Evolutionary conservation across 2,329 filamentous ascomycete genomes (phyloP).

Genomic region (Dactylellina drechsleri): DNA sequence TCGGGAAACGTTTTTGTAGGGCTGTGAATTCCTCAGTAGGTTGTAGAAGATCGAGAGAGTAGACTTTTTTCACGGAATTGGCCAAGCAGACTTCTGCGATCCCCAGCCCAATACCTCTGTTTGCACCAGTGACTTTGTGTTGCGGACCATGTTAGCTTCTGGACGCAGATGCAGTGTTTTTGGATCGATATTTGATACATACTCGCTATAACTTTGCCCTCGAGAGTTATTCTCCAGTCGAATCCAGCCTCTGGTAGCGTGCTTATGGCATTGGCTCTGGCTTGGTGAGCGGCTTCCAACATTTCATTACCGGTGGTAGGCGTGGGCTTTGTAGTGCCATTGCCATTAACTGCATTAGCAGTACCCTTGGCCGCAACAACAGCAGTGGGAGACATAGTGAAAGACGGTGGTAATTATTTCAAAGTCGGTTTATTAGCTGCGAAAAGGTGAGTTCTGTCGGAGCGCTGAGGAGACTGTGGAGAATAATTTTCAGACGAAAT

Average conservation of each 20-base stretch:
- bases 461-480: neutral
- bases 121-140: slow-evolving; percentile 63
- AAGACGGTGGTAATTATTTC: slow-evolving; percentile 2
- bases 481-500: slow-evolving; percentile 2
- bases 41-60: slow-evolving; percentile 63
- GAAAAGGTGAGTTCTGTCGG: neutral
- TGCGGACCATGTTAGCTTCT: slow-evolving; percentile 55
- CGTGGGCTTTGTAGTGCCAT: slow-evolving; percentile 9
- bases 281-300: slow-evolving; percentile 36
- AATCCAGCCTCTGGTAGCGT: slow-evolving; percentile 61
- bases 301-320: slow-evolving; percentile 40
- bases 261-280: slow-evolving; percentile 48
- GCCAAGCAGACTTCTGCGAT: slow-evolving; percentile 65
- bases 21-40: slow-evolving; percentile 60
- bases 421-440: neutral
- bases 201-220: slow-evolving; percentile 63
- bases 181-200: slow-evolving; percentile 46
- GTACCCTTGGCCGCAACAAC: slow-evolving; percentile 21
- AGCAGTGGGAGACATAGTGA: slow-evolving; percentile 46
- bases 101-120: slow-evolving; percentile 65
- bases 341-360: slow-evolving; percentile 14
- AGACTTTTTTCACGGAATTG: slow-evolving; percentile 63
- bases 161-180: neutral
- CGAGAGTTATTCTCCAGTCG: slow-evolving; percentile 61
- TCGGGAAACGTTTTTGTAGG: slow-evolving; percentile 63